These are phyloP conservation scores for Amylostereum areolatum DNA, from an alignment of 1,284 basidiomycete genomes.

Conservation along the genomic window DNA sequence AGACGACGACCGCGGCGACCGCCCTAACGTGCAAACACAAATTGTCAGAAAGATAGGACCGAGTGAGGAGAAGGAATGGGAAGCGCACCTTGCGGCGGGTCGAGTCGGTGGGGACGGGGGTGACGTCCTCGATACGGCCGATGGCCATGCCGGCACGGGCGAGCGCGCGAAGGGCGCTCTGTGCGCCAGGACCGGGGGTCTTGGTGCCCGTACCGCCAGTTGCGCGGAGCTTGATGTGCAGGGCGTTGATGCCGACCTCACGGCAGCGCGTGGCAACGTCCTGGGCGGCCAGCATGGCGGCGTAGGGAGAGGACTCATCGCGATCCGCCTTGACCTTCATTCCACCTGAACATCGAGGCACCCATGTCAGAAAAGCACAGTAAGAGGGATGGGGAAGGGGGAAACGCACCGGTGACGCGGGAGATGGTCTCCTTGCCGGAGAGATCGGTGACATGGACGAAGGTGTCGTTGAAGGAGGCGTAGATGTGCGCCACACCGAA, in stretches of 20 bases:
- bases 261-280: conserved; percentile 95
- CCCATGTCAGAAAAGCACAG: background rate
- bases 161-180: conserved; percentile 96
- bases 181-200: conserved; percentile 97
- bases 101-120: conserved; percentile 95
- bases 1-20: conserved; percentile 99
- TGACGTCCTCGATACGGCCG: conserved; percentile 96
- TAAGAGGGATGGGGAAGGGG: background rate
- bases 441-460: conserved; percentile 98
- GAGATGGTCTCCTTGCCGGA: conserved; percentile 99
- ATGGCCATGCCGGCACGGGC: conserved; percentile 99
- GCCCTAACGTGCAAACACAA: conserved; percentile 51
- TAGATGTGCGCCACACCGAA: conserved; percentile 97
- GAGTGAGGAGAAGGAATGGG: background rate
- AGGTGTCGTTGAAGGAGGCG: conserved; percentile 99
- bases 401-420: conserved; percentile 83
- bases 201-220: conserved; percentile 99
- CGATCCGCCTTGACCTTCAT: conserved; percentile 99
- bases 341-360: conserved; percentile 52
- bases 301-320: conserved; percentile 99
- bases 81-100: conserved; percentile 86
- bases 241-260: conserved; percentile 97
- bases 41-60: background rate
- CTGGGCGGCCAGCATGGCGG: conserved; percentile 99
- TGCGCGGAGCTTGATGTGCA: conserved; percentile 97